Conservation (phyloP, 129 eudicot species). For the Rutidosis leptorrhynchoides region DNA sequence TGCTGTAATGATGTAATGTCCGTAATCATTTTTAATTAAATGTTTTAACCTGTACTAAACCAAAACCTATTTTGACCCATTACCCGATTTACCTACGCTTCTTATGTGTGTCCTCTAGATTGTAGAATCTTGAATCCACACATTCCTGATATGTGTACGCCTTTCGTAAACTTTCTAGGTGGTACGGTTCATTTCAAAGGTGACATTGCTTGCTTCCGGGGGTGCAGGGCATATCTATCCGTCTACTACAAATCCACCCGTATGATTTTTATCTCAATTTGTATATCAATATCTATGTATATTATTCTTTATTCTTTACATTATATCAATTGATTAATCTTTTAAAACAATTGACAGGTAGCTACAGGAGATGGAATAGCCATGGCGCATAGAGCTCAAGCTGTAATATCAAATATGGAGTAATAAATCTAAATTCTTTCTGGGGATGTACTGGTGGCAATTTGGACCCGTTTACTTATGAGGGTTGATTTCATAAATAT, state of each 20-base stretch:
- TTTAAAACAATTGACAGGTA: slow-evolving; percentile 45
- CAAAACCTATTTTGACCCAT: background rate
- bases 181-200: slow-evolving; percentile 88
- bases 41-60: background rate
- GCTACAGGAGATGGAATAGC: slow-evolving; percentile 99
- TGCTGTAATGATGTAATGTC: background rate
- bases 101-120: background rate
- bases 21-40: background rate
- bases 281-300: background rate
- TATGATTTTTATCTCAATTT: slow-evolving; percentile 24
- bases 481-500: background rate
- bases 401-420: slow-evolving; percentile 98
- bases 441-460: background rate
- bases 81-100: background rate
- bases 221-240: slow-evolving; percentile 99
- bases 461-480: background rate
- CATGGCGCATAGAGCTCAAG: slow-evolving; percentile 98
- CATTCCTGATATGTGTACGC: slow-evolving; percentile 9
- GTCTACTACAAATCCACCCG: slow-evolving; percentile 90
- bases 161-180: slow-evolving; percentile 48
- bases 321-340: background rate
- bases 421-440: slow-evolving; percentile 35
- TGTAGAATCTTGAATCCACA: background rate
- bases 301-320: background rate
- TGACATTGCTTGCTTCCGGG: slow-evolving; percentile 97